Evolutionary conservation across 2,329 filamentous ascomycete species (phyloP).

Genomic region (Ophiostoma novo-ulmi): DNA sequence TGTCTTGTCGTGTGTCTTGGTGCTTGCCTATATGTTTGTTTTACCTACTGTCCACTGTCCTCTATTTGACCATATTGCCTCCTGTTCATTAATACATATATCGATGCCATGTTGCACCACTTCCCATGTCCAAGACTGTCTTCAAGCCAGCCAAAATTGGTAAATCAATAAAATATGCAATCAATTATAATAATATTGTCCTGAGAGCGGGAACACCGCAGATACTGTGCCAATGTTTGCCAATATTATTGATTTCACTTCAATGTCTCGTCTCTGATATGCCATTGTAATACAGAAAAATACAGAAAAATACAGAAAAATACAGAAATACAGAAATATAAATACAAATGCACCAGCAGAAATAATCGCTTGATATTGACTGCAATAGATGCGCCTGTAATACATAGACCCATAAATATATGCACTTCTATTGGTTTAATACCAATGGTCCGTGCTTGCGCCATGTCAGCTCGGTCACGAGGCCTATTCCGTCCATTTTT

Average conservation of each 20-base stretch:
- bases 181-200: not conserved
- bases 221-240: not conserved
- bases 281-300: not conserved
- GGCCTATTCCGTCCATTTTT: not conserved
- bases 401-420: not conserved
- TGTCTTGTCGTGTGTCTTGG: not conserved
- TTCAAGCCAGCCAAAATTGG: not conserved
- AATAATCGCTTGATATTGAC: not conserved
- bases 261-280: not conserved
- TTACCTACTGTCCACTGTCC: not conserved
- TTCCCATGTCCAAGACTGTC: not conserved
- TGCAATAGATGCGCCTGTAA: not conserved
- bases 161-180: not conserved
- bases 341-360: not conserved
- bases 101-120: no score
- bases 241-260: not conserved
- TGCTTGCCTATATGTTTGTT: not conserved
- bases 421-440: not conserved
- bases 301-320: no score
- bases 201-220: not conserved
- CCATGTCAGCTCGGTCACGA: constrained; percentile 4
- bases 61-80: not conserved
- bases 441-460: not conserved
- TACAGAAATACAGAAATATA: no score
- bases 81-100: not conserved